Conservation (phyloP, 805 yeast genomes). For the Kluyveromyces aestuarii region DNA sequence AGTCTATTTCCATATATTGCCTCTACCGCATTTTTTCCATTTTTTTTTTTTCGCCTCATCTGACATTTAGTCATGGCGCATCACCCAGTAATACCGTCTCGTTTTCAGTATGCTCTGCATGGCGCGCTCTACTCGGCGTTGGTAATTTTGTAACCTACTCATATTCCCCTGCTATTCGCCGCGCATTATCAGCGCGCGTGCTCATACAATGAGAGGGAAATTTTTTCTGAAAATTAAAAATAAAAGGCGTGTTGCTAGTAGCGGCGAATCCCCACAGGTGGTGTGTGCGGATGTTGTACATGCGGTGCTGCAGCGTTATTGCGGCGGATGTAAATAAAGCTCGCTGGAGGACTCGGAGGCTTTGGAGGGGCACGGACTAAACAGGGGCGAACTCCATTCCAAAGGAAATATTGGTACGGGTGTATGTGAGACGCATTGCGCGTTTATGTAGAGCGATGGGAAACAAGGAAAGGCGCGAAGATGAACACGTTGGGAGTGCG, state of each 20-base stretch:
- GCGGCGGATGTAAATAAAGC: neutral
- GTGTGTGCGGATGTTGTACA: neutral
- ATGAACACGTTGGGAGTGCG: neutral
- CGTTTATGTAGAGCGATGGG: neutral
- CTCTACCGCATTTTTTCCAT: neutral
- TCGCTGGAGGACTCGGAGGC: too few relatives aligned
- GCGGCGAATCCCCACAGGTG: neutral
- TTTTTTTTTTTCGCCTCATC: neutral
- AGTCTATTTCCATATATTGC: neutral
- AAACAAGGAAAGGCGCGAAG: neutral
- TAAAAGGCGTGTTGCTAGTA: neutral
- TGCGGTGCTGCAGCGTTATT: neutral
- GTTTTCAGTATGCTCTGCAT: neutral
- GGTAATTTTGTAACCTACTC: too few relatives aligned
- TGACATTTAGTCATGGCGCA: neutral
- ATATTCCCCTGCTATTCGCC: too few relatives aligned
- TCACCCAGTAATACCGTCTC: neutral
- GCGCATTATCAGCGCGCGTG: too few relatives aligned
- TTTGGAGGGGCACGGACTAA: too few relatives aligned
- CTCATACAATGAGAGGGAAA: too few relatives aligned
- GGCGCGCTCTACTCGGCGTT: neutral
- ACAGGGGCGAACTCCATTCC: neutral
- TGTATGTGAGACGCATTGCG: neutral
- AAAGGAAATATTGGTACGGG: neutral
- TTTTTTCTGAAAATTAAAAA: too few relatives aligned